Percentiles rank a stretch among this genome's conserved stretches.
Conservation (phyloP, 1,284 basidiomycete species). For the Meira nashicola region DNA sequence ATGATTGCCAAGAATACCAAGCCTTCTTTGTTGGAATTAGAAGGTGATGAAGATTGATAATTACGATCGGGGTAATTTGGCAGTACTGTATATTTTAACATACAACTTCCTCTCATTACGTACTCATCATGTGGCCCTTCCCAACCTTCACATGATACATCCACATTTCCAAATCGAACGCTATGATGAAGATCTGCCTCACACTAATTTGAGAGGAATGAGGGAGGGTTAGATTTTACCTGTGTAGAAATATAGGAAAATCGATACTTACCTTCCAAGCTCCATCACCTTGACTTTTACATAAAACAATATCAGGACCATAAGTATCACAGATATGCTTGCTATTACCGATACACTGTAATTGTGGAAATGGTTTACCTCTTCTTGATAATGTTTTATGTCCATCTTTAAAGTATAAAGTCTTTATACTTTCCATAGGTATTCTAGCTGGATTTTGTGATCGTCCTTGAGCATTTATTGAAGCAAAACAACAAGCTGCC, state of each 20-base stretch:
- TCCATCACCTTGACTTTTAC: constrained; percentile 68
- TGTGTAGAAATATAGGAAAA: not conserved
- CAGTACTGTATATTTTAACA: constrained; percentile 25
- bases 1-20: not conserved
- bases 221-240: not conserved
- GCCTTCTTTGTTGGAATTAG: not conserved
- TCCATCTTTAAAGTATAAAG: constrained; percentile 75
- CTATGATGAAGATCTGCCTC: constrained; percentile 78
- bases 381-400: constrained; percentile 65
- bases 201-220: constrained; percentile 60
- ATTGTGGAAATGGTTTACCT: constrained; percentile 67
- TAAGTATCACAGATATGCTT: constrained; percentile 61
- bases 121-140: constrained; percentile 69
- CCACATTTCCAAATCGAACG: constrained; percentile 72
- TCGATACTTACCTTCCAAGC: constrained; percentile 31
- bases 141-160: constrained; percentile 86
- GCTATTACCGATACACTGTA: constrained; percentile 71
- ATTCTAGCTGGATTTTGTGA: constrained; percentile 13
- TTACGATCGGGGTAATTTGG: constrained; percentile 16
- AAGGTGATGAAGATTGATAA: not conserved
- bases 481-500: too few relatives aligned
- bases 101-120: constrained; percentile 69
- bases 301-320: constrained; percentile 79
- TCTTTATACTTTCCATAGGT: constrained; percentile 57
- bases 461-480: too few relatives aligned